Percentiles rank a stretch among this genome's conserved stretches.
phyloP scores from a whole-genome alignment of 225 moss, liverwort and hornwort species.

The Marchantia paleacea region DNA sequence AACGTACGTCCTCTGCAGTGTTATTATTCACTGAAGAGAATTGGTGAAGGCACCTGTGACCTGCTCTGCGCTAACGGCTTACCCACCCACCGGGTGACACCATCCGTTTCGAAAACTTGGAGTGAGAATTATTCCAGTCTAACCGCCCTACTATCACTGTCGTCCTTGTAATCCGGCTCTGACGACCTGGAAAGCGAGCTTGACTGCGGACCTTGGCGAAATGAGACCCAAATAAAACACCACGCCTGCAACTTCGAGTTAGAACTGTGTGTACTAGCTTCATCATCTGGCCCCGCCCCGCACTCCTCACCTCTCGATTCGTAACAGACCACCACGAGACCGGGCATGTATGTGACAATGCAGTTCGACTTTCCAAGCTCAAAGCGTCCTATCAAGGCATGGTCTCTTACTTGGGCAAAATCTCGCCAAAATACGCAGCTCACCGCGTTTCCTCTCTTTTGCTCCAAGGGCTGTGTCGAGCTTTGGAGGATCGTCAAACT shows the following conservation, averaged over 20 bases:
- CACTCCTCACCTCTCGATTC: not conserved
- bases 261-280: not conserved
- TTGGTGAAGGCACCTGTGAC: not conserved
- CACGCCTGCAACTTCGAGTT: constrained; percentile 22
- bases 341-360: not conserved
- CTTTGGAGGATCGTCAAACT: too few species aligned
- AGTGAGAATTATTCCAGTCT: not conserved
- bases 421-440: constrained; percentile 41
- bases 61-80: not conserved
- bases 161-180: not conserved
- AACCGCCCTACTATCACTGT: not conserved
- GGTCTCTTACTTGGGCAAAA: constrained; percentile 45
- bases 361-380: too few species aligned
- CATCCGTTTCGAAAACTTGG: not conserved
- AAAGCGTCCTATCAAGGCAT: constrained; percentile 22
- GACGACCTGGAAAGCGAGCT: constrained; percentile 11
- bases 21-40: not conserved
- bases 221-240: constrained; percentile 36
- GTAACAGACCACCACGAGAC: not conserved
- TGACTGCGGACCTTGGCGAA: constrained; percentile 32
- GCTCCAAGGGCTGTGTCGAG: too few species aligned
- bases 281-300: not conserved
- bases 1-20: not conserved
- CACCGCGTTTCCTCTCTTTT: too few species aligned
- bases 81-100: not conserved